Conservation (phyloP, 176 grass and related monocot species). For the Cenchrus americanus region DNA sequence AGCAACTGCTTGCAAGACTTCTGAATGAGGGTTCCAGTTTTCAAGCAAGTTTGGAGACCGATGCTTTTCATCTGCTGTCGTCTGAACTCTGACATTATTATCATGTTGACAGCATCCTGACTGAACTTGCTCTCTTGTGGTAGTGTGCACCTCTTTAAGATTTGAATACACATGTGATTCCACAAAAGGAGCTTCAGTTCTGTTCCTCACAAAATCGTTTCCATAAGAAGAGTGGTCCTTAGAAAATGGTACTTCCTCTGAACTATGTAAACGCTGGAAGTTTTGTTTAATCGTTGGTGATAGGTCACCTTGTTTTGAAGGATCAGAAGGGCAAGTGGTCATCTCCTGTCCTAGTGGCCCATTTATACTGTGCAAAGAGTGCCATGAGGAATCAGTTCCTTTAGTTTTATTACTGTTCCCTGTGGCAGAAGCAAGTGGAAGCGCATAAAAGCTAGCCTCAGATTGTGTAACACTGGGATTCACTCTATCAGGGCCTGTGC, state of each 20-base stretch:
- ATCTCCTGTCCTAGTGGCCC: conserved; percentile 31
- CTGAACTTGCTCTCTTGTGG: conserved; percentile 26
- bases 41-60: conserved; percentile 31
- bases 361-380: conserved; percentile 11
- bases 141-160: conserved; percentile 23
- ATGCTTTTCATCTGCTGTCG: conserved; percentile 34
- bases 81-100: conserved; percentile 27
- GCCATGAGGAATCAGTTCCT: conserved; percentile 30
- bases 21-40: conserved; percentile 35
- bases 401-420: conserved; percentile 39
- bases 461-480: conserved; percentile 41
- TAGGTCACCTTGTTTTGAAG: conserved; percentile 30
- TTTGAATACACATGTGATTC: conserved; percentile 24
- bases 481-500: conserved; percentile 31
- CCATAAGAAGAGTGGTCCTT: conserved; percentile 27
- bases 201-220: conserved; percentile 24
- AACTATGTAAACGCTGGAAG: conserved; percentile 39
- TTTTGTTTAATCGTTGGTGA: conserved; percentile 45
- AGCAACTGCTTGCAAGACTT: conserved; percentile 26
- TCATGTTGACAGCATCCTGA: conserved; percentile 22
- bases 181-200: conserved; percentile 32
- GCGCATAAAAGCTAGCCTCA: conserved; percentile 25
- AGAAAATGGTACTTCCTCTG: conserved; percentile 33
- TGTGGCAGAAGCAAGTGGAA: conserved; percentile 43
- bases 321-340: background rate